Conservation (phyloP, 352 stramenopile genomes). For the Globisporangium cederbergense region DNA sequence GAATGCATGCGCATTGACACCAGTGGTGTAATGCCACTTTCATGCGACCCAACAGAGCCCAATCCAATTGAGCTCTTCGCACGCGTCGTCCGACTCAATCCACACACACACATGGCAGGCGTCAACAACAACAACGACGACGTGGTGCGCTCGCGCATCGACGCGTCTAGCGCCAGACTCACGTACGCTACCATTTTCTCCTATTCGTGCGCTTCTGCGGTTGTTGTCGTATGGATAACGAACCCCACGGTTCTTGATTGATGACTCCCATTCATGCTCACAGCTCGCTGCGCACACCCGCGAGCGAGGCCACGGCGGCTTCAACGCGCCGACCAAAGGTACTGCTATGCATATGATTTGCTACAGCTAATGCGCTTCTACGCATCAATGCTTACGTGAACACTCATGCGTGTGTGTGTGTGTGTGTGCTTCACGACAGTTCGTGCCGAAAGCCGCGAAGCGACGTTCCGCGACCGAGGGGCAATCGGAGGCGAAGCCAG, state of each 20-base stretch:
- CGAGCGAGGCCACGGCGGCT: conserved; percentile 24
- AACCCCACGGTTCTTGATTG: not conserved
- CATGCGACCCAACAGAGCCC: not conserved
- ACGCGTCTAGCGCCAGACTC: conserved; percentile 63
- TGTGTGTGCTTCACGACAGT: conserved; percentile 27
- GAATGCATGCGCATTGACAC: conserved; percentile 8
- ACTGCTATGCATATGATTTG: not conserved
- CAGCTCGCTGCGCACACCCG: conserved; percentile 59
- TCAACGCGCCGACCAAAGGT: conserved; percentile 57
- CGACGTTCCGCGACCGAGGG: conserved; percentile 38
- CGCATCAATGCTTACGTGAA: not conserved
- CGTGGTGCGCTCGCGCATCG: conserved; percentile 58
- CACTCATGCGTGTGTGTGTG: not conserved
- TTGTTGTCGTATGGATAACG: too few species aligned
- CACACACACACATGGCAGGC: conserved; percentile 28
- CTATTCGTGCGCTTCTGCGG: not conserved
- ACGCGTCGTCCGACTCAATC: not conserved
- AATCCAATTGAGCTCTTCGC: conserved; percentile 2
- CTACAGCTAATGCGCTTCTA: not conserved
- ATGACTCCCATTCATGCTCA: not conserved
- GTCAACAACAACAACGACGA: conserved; percentile 39
- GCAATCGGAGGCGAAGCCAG: conserved; percentile 11
- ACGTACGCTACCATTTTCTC: conserved; percentile 31
- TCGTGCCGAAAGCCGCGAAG: conserved; percentile 71
- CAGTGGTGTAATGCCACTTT: conserved; percentile 5